Evolutionary conservation across 2,329 filamentous ascomycete species (phyloP).

Genomic region (Canariomyces notabilis): DNA sequence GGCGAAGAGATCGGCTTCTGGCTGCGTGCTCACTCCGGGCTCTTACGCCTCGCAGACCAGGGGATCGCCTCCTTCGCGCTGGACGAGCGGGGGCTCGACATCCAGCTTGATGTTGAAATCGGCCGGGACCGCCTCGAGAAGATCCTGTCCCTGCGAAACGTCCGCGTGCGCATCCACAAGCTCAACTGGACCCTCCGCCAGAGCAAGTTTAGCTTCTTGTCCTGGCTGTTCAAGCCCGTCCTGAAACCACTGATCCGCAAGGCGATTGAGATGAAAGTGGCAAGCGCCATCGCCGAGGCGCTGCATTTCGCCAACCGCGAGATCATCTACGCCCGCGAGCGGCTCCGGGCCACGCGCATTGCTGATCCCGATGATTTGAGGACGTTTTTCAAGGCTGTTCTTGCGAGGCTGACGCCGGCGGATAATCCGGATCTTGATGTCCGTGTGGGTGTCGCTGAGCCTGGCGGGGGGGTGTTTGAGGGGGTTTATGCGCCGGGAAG

Average conservation of each 20-base stretch:
- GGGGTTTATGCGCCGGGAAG: constrained; percentile 86
- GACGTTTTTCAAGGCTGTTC: constrained; percentile 77
- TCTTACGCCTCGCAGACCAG: constrained; percentile 71
- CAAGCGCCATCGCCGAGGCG: constrained; percentile 62
- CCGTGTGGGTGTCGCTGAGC: constrained; percentile 61
- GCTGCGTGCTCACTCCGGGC: constrained; percentile 70
- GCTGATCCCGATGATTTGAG: constrained; percentile 71
- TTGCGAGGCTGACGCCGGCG: constrained; percentile 66
- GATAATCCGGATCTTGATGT: constrained; percentile 73
- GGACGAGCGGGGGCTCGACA: constrained; percentile 81
- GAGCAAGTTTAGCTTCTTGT: constrained; percentile 70
- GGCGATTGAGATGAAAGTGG: constrained; percentile 73
- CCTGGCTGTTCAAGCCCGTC: constrained; percentile 80
- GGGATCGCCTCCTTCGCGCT: constrained; percentile 82
- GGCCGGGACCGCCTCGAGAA: constrained; percentile 73
- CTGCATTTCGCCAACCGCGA: constrained; percentile 77
- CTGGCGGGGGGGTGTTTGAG: constrained; percentile 61
- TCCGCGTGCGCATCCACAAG: constrained; percentile 80
- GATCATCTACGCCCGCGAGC: constrained; percentile 78
- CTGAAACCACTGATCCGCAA: constrained; percentile 75
- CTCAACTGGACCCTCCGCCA: constrained; percentile 72
- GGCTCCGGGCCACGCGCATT: constrained; percentile 79
- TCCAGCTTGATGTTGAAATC: constrained; percentile 79
- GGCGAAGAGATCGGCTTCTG: constrained; percentile 89
- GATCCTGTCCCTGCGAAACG: constrained; percentile 69